These are phyloP conservation scores for Hypholoma fasciculare DNA, from an alignment of 768 basidiomycete species.

Conservation along the genomic window DNA sequence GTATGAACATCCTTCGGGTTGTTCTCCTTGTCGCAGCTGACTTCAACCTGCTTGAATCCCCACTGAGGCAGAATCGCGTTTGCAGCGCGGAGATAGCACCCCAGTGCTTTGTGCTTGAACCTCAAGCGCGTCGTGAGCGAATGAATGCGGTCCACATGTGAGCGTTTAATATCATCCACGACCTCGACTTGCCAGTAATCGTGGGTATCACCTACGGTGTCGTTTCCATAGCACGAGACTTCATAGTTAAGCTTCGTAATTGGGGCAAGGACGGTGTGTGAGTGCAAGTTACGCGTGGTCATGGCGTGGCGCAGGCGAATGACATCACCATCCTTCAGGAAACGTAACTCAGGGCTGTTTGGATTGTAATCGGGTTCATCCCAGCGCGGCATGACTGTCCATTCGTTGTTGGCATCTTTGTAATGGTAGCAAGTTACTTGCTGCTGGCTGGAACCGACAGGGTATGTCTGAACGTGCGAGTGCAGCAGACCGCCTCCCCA, in stretches of 20 bases:
- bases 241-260: conserved; percentile 88
- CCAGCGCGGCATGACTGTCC: conserved; percentile 82
- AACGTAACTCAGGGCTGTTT: conserved; percentile 60
- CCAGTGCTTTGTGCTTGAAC: conserved; percentile 73
- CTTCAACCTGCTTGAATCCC: conserved; percentile 99
- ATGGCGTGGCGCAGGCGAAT: conserved; percentile 81
- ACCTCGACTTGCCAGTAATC: conserved; percentile 95
- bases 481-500: conserved; percentile 97
- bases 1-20: conserved; percentile 80
- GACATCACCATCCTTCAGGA: conserved; percentile 71
- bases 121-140: conserved; percentile 89
- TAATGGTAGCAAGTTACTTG: conserved; percentile 99
- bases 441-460: conserved; percentile 89
- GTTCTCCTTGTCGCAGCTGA: conserved; percentile 89
- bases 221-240: conserved; percentile 93
- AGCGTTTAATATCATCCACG: conserved; percentile 83
- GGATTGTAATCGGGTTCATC: conserved; percentile 66
- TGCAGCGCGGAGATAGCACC: conserved; percentile 89
- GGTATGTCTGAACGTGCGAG: conserved; percentile 95
- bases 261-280: conserved; percentile 86
- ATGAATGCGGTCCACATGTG: conserved; percentile 70
- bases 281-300: conserved; percentile 91
- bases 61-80: conserved; percentile 92
- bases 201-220: conserved; percentile 81
- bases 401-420: conserved; percentile 98